Base-by-base conservation (phyloP, 2,329 filamentous ascomycete genomes). In the Fusarium sp. region DNA sequence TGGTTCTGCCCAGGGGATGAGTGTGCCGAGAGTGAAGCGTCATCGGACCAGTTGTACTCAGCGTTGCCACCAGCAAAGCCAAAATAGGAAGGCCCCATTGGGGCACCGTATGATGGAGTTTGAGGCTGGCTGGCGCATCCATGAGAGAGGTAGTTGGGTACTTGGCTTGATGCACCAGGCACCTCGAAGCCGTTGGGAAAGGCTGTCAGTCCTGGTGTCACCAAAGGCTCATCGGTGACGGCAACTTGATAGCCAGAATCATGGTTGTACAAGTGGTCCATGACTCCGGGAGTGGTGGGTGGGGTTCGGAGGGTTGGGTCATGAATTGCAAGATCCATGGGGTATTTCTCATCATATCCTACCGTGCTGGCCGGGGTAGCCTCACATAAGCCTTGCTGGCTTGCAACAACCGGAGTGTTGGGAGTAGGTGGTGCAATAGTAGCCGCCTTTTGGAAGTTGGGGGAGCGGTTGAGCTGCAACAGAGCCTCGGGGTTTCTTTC, bases 11-110 rank as follows among this genome's bases (percentile, higher is more conserved):
- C 75, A 5, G 78, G 75, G 13, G 80, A 80, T 4, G 76, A 72
- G 45, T 77, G 77, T 31, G 75, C 68, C 8, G 77, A 75, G 28
- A 80, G 56, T 2, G 82, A 79, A 36, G 83, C 79, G 41, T 82
- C 80, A 50, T 82, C 80, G 7, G 85, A 81, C 80, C 86, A 87
- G 69, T 83, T 83, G 71, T 84, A 87, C 65, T 87, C 84, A 16
- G 82, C 74, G 40, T 82, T 83, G 31, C 71, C 76, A 34, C 74
- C 77, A 56, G 78, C 77, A 52, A 75, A 78, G 30, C 72, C 75
- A 53, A 80, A 81, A 49, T 83, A 85, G 11, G 77, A 73, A 11
- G 81, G 78, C 2, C 80, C 79, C 72, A 86, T 80, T 53, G 79
- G 78, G 46, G 79, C 76, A 6, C 79, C 76, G 51, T 82, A 84